Evolutionary conservation across 768 basidiomycete genomes (phyloP).

Genomic region (Tulasnella sp.): DNA sequence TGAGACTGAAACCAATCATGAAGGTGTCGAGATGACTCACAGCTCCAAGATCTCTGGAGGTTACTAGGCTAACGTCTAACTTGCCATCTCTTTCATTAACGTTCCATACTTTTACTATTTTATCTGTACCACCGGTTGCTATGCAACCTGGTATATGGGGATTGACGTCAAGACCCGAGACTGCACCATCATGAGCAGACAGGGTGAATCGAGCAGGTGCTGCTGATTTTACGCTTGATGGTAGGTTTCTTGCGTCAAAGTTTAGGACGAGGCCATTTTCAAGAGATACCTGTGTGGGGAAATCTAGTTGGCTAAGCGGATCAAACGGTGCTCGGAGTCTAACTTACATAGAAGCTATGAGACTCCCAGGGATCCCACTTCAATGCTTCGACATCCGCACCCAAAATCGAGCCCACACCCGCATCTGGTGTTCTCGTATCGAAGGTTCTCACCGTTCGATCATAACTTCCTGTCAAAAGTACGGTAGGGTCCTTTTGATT

Average conservation of each 20-base stretch:
- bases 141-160: constrained; percentile 82
- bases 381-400: constrained; percentile 86
- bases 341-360: constrained; percentile 69
- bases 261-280: constrained; percentile 91
- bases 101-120: constrained; percentile 73
- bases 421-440: constrained; percentile 74
- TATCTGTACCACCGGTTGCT: constrained; percentile 89
- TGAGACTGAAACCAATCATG: background rate
- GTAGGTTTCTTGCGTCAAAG: constrained; percentile 77
- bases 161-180: constrained; percentile 81
- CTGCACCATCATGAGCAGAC: constrained; percentile 84
- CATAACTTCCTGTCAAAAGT: constrained; percentile 84
- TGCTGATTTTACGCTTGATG: constrained; percentile 48
- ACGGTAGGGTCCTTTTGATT: constrained; percentile 80
- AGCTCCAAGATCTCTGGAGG: constrained; percentile 79
- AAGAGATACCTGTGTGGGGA: constrained; percentile 56
- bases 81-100: constrained; percentile 56
- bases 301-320: background rate
- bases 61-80: constrained; percentile 68
- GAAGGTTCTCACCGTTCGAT: constrained; percentile 88
- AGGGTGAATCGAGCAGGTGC: constrained; percentile 75
- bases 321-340: background rate
- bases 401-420: constrained; percentile 73
- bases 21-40: constrained; percentile 36
- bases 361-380: constrained; percentile 95